These are phyloP conservation scores for Phytopythium sindhum DNA, from an alignment of 352 stramenopile species.

Conservation along the genomic window DNA sequence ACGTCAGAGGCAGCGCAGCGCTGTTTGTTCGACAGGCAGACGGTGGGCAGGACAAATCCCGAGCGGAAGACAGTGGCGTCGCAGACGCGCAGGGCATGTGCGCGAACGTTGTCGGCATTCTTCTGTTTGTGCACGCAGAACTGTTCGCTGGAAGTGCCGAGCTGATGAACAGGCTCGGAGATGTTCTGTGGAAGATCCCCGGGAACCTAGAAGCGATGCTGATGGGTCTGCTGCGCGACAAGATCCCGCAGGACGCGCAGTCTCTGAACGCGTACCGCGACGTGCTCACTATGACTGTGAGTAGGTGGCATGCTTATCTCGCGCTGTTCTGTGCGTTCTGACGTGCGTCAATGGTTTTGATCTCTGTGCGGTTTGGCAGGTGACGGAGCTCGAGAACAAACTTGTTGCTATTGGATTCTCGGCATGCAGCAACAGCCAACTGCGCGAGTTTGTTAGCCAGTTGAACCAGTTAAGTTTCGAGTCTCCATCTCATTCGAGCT, in stretches of 20 bases:
- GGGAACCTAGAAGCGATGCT: slow-evolving; percentile 68
- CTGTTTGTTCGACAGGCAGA: not conserved
- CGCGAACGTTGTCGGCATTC: slow-evolving; percentile 36
- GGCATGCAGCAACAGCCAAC: slow-evolving; percentile 46
- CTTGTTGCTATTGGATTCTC: slow-evolving; percentile 46
- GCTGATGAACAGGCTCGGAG: slow-evolving; percentile 49
- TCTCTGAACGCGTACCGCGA: slow-evolving; percentile 50
- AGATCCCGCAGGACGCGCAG: slow-evolving; percentile 59
- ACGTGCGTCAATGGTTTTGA: not conserved
- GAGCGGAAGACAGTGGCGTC: slow-evolving; percentile 18
- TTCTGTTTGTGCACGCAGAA: slow-evolving; percentile 53
- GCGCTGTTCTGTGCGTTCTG: not conserved
- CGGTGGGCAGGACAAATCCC: not conserved
- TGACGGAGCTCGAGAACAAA: slow-evolving; percentile 45
- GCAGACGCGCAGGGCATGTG: slow-evolving; percentile 31
- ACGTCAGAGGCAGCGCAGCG: slow-evolving; percentile 20
- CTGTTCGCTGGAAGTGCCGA: slow-evolving; percentile 37
- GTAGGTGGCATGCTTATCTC: not conserved
- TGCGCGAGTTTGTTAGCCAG: slow-evolving; percentile 53
- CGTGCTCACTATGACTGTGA: slow-evolving; percentile 33
- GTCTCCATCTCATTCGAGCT: not conserved
- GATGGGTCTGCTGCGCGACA: slow-evolving; percentile 57
- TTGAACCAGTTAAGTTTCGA: slow-evolving; percentile 51
- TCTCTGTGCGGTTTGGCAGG: slow-evolving; percentile 17
- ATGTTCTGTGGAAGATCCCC: slow-evolving; percentile 68